Percentiles rank a stretch among this genome's conserved stretches.
These are phyloP conservation scores for Theobroma grandiflorum DNA, from an alignment of 441 rosid genomes.

Conservation along the genomic window DNA sequence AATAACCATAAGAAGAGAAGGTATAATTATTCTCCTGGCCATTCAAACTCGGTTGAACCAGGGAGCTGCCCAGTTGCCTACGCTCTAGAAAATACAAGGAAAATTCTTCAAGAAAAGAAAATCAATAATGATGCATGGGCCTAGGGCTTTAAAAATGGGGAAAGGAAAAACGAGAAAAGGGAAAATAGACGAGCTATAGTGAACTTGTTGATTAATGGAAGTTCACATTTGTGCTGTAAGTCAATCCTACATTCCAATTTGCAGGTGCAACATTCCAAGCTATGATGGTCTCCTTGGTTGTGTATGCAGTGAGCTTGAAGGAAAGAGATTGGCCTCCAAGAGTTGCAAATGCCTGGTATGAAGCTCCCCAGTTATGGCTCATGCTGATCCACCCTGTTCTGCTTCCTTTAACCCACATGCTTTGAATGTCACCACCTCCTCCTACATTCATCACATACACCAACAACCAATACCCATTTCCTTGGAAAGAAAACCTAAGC, in stretches of 20 bases:
- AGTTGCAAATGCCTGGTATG: slow-evolving; percentile 84
- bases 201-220: slow-evolving; percentile 52
- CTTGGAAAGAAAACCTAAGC: slow-evolving; percentile 74
- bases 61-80: background rate
- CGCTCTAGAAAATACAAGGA: background rate
- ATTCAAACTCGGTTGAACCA: background rate
- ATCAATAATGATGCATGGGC: background rate
- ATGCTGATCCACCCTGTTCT: slow-evolving; percentile 81
- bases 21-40: background rate
- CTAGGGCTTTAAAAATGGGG: background rate
- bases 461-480: slow-evolving; percentile 83
- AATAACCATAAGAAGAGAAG: background rate
- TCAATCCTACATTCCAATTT: slow-evolving; percentile 64
- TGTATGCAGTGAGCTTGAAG: slow-evolving; percentile 72
- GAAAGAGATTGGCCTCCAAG: slow-evolving; percentile 82
- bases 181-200: background rate
- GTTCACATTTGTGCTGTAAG: slow-evolving; percentile 58
- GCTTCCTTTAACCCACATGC: slow-evolving; percentile 91
- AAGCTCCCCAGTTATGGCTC: slow-evolving; percentile 95
- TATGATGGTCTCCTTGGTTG: slow-evolving; percentile 61
- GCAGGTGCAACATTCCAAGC: slow-evolving; percentile 75
- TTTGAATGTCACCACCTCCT: slow-evolving; percentile 73
- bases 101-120: background rate
- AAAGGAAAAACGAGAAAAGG: background rate
- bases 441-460: slow-evolving; percentile 87